Evolutionary conservation across 192 early-diverging fungal genomes (phyloP), one percentile per base, ranked within the genome.

Genomic region (Coemansia sp.): DNA sequence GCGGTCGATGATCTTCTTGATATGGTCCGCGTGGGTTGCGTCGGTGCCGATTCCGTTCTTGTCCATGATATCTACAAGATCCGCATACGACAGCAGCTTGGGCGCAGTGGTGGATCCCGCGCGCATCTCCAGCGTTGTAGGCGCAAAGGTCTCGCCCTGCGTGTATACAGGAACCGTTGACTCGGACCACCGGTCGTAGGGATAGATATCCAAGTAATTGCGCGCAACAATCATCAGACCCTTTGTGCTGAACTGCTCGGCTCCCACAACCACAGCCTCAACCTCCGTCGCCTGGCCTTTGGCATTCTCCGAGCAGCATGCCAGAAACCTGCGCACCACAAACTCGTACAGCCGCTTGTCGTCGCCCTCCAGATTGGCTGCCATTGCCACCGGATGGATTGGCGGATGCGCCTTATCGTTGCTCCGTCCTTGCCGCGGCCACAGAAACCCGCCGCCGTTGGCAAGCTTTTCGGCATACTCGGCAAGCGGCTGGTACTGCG

Each of bases 371-470:
- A 94, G 74, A 26, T 76, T 83, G n/a, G 69, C 18, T 8, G 85
- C 85, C 18, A 73, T 79, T 21, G 75, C 85, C 0, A 89, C 91
- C 2, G 97, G 96, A 73, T 99, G 96, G 69, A 99, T 99, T 10
- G 97, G 97, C 18, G 96, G 97, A 90, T 99, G 97, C 1, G 97
- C 95, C 69, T 96, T 89, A 72, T 99, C 97, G 71, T 97, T 95
- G 67, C 93, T 87, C 32, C 86, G 86, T 5, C 97, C 97, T 42
- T 77, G 85, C 48, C 95, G 86, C 11, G 97, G 96, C 45, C 75
- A 74, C 54, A 68, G 59, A 70, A 95, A 96, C 37, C 79, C 86
- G 1, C 79, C 86, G 0, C 90, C 92, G 54, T 86, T 67, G 0
- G 86, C 70, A 7, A 97, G 76, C 18, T 92, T 86, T 43, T 63